Base-by-base conservation (phyloP, 495 filamentous ascomycete species). In the Penicillium bovifimosum region DNA sequence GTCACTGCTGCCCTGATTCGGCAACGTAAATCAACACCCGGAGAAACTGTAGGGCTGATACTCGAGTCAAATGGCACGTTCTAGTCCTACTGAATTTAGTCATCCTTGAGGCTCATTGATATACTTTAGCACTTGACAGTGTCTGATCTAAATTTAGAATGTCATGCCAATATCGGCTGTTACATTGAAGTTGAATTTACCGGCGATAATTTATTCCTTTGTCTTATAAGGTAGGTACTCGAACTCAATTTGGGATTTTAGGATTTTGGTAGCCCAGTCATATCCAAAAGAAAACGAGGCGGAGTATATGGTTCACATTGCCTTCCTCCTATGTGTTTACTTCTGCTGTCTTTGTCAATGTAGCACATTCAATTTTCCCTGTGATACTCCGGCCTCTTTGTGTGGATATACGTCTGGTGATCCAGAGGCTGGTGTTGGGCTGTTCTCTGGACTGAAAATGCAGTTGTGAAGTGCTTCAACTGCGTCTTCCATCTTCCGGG, bases 101-200 rank as follows among this genome's bases (percentile, higher is more conserved):
- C 8, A 8, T n/a, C 6, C 8, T 34, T 18, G 18, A 33, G 38
- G 38, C 47, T 41, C 29, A 41, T 18, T 39, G 28, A 32, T n/a
- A 8, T 26, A 10, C 29, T 26, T 20, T 11, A 5, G 20, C 32
- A 50, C 38, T 40, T 34, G 28, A 33, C 33, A 36, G 27, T 47
- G 28, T 50, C 16, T 42, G 16, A 42, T 7, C 47, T 50, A 41
- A 41, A 34, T 42, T 42, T 50, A 41, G 47, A 29, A 17, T 41
- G 36, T 10, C 35, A 17, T 50, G 33, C 9, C 17, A 7, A 41
- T 41, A 36, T 16, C 29, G 27, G 14, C 24, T n/a, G 35, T 50
- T 32, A 33, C 28, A 13, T 41, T 13, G 16, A 33, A 50, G 2
- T 36, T 36, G 29, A 28, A 14, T 31, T 24, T 49, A 35, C 47